Evolutionary conservation across 139 green algal species (phyloP).

Genomic region (Picochlorum sp.): DNA sequence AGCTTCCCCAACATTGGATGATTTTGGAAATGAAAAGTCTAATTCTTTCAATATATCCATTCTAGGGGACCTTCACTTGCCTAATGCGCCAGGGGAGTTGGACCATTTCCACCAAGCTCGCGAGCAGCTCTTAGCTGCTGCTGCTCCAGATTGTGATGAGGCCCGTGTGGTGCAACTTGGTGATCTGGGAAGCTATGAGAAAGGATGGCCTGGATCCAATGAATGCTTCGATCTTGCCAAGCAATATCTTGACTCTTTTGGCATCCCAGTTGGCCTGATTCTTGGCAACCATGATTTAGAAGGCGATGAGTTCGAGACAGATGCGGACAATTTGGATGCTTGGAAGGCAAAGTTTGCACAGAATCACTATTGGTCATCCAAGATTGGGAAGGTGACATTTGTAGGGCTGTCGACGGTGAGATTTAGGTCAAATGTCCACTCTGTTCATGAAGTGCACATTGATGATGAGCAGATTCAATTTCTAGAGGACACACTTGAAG

Average conservation of each 20-base stretch:
- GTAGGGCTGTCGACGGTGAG: constrained; percentile 64
- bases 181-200: constrained; percentile 69
- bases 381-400: constrained; percentile 46
- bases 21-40: not conserved
- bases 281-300: constrained; percentile 69
- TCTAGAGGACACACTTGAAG: constrained; percentile 42
- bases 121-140: constrained; percentile 36
- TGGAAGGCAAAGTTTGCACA: constrained; percentile 51
- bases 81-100: not conserved
- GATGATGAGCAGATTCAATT: constrained; percentile 66
- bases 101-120: constrained; percentile 52
- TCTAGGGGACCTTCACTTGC: constrained; percentile 74
- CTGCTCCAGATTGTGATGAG: constrained; percentile 1
- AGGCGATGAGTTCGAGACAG: constrained; percentile 64
- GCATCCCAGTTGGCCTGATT: constrained; percentile 37
- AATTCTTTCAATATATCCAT: constrained; percentile 38
- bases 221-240: constrained; percentile 52
- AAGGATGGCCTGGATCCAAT: constrained; percentile 39
- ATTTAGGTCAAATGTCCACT: constrained; percentile 32
- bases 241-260: constrained; percentile 47
- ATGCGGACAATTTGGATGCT: constrained; percentile 60
- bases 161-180: constrained; percentile 57
- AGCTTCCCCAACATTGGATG: not conserved
- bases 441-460: constrained; percentile 47
- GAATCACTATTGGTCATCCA: constrained; percentile 52